These are phyloP conservation scores for Coleophoma eucalyptorum DNA, from an alignment of 2,329 filamentous ascomycete species.

Conservation along the genomic window DNA sequence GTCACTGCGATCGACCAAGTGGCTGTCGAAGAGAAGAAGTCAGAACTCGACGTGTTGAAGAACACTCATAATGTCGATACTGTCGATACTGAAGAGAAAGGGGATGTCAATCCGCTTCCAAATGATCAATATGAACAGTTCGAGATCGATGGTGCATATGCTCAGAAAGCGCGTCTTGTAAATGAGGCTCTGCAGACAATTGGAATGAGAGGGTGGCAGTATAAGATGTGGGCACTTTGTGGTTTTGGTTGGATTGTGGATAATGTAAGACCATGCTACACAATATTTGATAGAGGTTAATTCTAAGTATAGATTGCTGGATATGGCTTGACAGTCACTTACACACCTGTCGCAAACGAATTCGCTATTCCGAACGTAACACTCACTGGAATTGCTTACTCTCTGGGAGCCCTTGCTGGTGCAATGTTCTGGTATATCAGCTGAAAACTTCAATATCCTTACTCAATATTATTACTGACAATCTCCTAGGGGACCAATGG, in stretches of 20 bases:
- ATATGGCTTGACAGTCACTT: too few relatives aligned
- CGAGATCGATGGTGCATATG: background rate
- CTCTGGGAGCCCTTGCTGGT: slow-evolving; percentile 57
- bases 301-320: too few relatives aligned
- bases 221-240: slow-evolving; percentile 53
- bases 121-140: background rate
- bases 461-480: slow-evolving; percentile 55
- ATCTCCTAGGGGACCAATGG: slow-evolving; percentile 56
- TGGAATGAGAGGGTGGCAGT: slow-evolving; percentile 45
- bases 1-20: too few relatives aligned
- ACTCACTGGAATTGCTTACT: slow-evolving; percentile 41
- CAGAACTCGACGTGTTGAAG: background rate
- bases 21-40: background rate
- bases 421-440: slow-evolving; percentile 54
- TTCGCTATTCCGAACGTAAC: slow-evolving; percentile 34
- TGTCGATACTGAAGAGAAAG: background rate
- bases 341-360: too few relatives aligned
- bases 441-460: slow-evolving; percentile 48
- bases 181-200: slow-evolving; percentile 42
- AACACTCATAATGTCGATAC: background rate
- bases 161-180: background rate
- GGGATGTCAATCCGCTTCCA: background rate
- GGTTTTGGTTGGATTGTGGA: slow-evolving; percentile 44
- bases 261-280: slow-evolving; percentile 34
- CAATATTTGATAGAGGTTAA: slow-evolving; percentile 10